phyloP scores from a whole-genome alignment of 129 eudicot genomes.

The Chrysanthemum lavandulifolium region DNA sequence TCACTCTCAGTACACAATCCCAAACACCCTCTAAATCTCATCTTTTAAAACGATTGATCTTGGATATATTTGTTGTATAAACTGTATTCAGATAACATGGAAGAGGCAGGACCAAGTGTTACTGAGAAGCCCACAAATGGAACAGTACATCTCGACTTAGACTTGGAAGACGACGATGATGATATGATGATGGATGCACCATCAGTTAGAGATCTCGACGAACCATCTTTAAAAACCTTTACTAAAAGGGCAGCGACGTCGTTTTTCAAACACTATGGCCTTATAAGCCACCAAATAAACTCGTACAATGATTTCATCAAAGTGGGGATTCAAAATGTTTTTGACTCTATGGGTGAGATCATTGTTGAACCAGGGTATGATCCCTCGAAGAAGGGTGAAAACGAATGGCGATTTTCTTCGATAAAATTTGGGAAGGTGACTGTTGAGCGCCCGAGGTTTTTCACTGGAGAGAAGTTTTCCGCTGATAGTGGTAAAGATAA shows the following conservation, averaged over 20 bases:
- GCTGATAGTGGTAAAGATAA: constrained; percentile 46
- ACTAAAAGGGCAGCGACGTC: constrained; percentile 49
- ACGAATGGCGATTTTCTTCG: constrained; percentile 69
- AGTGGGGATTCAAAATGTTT: constrained; percentile 62
- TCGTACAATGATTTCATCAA: constrained; percentile 72
- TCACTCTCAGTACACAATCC: neutral
- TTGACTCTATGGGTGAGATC: constrained; percentile 73
- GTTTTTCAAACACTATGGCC: constrained; percentile 70
- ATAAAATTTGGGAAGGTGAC: constrained; percentile 68
- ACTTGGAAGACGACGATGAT: constrained; percentile 41
- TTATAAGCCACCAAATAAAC: constrained; percentile 74
- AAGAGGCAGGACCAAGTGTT: constrained; percentile 36
- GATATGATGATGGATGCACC: constrained; percentile 33
- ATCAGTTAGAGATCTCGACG: constrained; percentile 41
- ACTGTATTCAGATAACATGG: constrained; percentile 30
- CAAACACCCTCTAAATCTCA: neutral
- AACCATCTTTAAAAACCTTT: constrained; percentile 40
- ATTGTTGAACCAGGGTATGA: constrained; percentile 73
- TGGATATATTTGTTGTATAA: constrained; percentile 19
- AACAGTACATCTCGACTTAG: constrained; percentile 33
- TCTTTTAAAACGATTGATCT: constrained; percentile 8
- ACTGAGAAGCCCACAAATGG: constrained; percentile 37
- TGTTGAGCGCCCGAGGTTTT: constrained; percentile 66
- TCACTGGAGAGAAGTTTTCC: constrained; percentile 52
- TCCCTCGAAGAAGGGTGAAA: constrained; percentile 77